Base-by-base conservation (phyloP, 495 filamentous ascomycete species). In the Clohesyomyces aquaticus region DNA sequence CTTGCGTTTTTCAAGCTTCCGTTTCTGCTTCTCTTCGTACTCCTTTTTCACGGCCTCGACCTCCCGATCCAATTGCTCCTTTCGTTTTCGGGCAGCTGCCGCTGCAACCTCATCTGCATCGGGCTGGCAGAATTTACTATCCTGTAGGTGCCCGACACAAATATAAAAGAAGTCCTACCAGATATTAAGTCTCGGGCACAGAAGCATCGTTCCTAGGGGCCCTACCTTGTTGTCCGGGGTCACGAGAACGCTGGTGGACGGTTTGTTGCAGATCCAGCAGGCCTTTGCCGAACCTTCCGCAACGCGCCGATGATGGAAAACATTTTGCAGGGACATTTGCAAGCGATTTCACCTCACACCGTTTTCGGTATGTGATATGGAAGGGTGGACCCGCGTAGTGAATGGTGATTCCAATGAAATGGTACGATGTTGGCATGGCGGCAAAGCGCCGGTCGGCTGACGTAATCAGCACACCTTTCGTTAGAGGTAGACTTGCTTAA, bases 151-250 rank as follows among this genome's bases (percentile, higher is more conserved):
- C 45, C 82, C 79, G 14, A 86, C 82, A 70, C 94, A 98, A 28
- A 93, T 82, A 72, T 95, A 96, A 76, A 98, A 98, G 79, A 90
- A 96, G 73, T 98, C 94, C 90, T 95, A 72, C 25, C n/a, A 22
- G 23, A 4, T 4, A 22, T 61, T 65, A 47, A 67, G 28, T 11
- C 54, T 25, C 10, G 47, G 28, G n/a, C n/a, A n/a, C n/a, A n/a
- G n/a, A n/a, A n/a, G n/a, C n/a, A n/a, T n/a, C n/a, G n/a, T n/a
- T n/a, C n/a, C n/a, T n/a, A n/a, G n/a, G n/a, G n/a, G n/a, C n/a
- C 14, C 9, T 76, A 92, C 91, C 84, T 93, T 96, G 74, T 90
- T 93, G 70, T 96, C 91, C 0, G 90, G 82, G 1, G 91, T 96
- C 63, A 96, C 88, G 60, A 98, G 79, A 23, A 98, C 94, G 70